phyloP scores from a whole-genome alignment of 2,329 filamentous ascomycete species.

The Pseudogymnoascus sp. region DNA sequence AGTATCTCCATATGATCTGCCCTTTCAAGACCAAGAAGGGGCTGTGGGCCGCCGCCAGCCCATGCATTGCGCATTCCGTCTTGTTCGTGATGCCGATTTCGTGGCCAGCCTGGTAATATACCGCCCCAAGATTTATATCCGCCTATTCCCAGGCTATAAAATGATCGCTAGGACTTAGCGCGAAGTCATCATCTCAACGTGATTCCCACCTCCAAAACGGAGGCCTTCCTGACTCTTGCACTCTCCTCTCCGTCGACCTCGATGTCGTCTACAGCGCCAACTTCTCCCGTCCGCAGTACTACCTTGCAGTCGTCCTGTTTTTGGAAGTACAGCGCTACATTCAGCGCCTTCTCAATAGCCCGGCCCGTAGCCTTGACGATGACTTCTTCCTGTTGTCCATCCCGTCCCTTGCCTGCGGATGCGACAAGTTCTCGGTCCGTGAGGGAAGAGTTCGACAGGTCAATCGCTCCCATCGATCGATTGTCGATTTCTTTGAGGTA shows the following conservation, averaged over 20 bases:
- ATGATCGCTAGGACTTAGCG: neutral
- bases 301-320: conserved; percentile 19
- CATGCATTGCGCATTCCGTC: neutral
- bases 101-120: neutral
- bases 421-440: conserved; percentile 16
- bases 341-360: conserved; percentile 25
- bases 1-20: neutral
- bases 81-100: neutral
- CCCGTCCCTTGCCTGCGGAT: conserved; percentile 14
- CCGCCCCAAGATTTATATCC: neutral
- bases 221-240: conserved; percentile 16
- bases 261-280: conserved; percentile 29
- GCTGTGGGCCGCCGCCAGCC: neutral
- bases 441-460: conserved; percentile 1
- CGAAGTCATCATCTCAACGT: neutral
- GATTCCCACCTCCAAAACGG: conserved; percentile 14
- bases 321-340: conserved; percentile 22
- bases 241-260: conserved; percentile 21
- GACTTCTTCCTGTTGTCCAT: conserved; percentile 20
- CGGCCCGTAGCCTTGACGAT: conserved; percentile 26
- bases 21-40: neutral
- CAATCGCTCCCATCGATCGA: conserved; percentile 18
- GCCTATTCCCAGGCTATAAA: neutral
- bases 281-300: conserved; percentile 26
- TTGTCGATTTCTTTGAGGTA: conserved; percentile 21